Evolutionary conservation across 139 green algal species (phyloP), one percentile per base, ranked within the genome.

Genomic region (Bryopsis sp.): DNA sequence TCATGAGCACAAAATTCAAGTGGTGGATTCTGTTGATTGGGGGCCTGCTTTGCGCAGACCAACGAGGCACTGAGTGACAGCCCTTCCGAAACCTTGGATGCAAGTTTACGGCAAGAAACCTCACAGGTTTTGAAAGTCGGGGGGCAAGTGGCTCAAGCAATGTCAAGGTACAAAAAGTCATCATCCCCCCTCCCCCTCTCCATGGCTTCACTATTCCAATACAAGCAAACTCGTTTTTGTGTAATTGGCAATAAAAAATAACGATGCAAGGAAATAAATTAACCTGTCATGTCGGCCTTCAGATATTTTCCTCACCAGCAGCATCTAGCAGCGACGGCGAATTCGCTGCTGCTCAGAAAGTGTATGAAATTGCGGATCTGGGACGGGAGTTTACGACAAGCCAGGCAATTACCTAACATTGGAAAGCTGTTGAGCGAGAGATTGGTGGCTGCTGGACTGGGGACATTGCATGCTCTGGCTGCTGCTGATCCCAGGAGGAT

Each of bases 31-130:
- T n/a, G n/a, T n/a, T n/a, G 48, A 61, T 22, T 61, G 48, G 19
- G 48, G 19, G 48, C 29, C 5, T 61, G 8, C 11, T 5, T 15
- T 36, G 29, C 48, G 29, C 71, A 93, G 86, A 39, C 94, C 2
- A 92, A 91, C 65, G 80, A 90, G 46, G 84, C 72, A 0, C 74
- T 95, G 38, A 76, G 64, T 36, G 86, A 92, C 54, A 22, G 43
- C 0, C 68, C 82, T 0, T 28, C 31, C 3, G 79, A 88, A 0
- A 66, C 47, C n/a, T 57, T 95, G n/a, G 88, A 95, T 60, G 91
- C 81, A 67, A 75, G 57, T 48, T 70, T 93, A 50, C 75, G 76
- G 48, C 79, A 89, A 75, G 87, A 94, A 36, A 29, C 78, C 31
- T 70, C 75, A n/a, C 76, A 83, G 48, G 64, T 79, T 33, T 39